Conservation (phyloP, 2,329 filamentous ascomycete genomes). For the Stachybotrys elegans region DNA sequence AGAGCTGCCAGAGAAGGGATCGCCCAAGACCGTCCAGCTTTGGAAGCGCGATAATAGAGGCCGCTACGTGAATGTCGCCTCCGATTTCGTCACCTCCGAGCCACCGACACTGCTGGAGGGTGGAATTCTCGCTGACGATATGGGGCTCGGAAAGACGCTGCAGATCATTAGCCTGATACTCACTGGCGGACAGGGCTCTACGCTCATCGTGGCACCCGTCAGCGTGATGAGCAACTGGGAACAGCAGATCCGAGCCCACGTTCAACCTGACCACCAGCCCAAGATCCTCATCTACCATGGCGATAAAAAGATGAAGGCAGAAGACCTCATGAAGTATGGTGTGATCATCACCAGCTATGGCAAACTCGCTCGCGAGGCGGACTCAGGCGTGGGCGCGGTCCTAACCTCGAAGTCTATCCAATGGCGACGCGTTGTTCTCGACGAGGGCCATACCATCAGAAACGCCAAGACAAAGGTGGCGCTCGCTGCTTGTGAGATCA, state of each 20-base stretch:
- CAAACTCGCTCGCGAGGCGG: conserved; percentile 63
- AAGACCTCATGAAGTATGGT: conserved; percentile 61
- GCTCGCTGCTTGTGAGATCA: conserved; percentile 60
- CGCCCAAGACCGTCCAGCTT: conserved; percentile 62
- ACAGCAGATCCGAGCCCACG: conserved; percentile 70
- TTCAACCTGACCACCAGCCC: conserved; percentile 57
- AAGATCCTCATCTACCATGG: conserved; percentile 74
- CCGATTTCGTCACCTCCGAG: conserved; percentile 53
- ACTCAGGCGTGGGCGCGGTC: conserved; percentile 35
- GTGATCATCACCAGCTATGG: conserved; percentile 84
- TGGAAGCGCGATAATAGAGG: conserved; percentile 57
- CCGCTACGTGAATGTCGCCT: conserved; percentile 56
- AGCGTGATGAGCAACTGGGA: conserved; percentile 91
- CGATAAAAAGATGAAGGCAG: conserved; percentile 46
- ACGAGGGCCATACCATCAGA: conserved; percentile 79
- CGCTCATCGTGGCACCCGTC: conserved; percentile 76
- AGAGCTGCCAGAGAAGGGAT: conserved; percentile 51
- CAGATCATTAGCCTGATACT: conserved; percentile 79
- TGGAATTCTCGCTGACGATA: conserved; percentile 82
- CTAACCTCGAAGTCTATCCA: conserved; percentile 37
- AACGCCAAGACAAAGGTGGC: conserved; percentile 71
- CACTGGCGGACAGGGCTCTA: conserved; percentile 51
- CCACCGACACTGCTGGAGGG: conserved; percentile 66
- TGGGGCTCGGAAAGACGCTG: conserved; percentile 87
- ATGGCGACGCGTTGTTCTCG: conserved; percentile 76